These are phyloP conservation scores for Trichoderma sp. DNA, from an alignment of 2,329 filamentous ascomycete genomes.

Conservation along the genomic window DNA sequence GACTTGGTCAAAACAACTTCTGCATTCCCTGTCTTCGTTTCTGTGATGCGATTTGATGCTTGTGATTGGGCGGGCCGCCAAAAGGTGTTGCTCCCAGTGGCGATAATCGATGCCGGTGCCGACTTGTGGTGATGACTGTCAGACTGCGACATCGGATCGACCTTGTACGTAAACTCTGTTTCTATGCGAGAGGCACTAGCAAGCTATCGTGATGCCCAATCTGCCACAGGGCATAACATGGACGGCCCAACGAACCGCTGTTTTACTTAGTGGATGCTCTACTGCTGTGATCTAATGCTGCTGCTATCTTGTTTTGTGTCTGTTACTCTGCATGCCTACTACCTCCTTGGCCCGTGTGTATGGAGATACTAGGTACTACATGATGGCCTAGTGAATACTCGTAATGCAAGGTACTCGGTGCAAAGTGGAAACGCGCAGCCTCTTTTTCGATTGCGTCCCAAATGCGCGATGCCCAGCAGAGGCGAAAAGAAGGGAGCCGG, in stretches of 20 bases:
- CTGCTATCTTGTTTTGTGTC: background rate
- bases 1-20: conserved; percentile 5
- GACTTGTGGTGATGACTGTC: background rate
- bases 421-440: background rate
- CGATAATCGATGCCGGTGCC: background rate
- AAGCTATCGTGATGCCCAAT: background rate
- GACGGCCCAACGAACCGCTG: background rate
- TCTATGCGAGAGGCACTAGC: background rate
- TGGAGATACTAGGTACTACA: background rate
- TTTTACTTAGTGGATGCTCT: background rate
- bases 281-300: background rate
- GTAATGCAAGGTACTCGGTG: background rate
- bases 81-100: background rate
- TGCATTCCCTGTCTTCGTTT: background rate
- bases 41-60: background rate
- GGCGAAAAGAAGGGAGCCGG: background rate
- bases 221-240: background rate
- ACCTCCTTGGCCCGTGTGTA: background rate
- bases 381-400: background rate
- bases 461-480: background rate
- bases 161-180: background rate
- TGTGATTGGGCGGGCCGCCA: background rate
- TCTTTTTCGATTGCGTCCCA: conserved; percentile 1
- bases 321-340: background rate
- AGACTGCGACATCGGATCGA: conserved; percentile 13